These are phyloP conservation scores for Suhomyces coccinellae DNA, from an alignment of 1,139 yeast genomes.

Conservation along the genomic window DNA sequence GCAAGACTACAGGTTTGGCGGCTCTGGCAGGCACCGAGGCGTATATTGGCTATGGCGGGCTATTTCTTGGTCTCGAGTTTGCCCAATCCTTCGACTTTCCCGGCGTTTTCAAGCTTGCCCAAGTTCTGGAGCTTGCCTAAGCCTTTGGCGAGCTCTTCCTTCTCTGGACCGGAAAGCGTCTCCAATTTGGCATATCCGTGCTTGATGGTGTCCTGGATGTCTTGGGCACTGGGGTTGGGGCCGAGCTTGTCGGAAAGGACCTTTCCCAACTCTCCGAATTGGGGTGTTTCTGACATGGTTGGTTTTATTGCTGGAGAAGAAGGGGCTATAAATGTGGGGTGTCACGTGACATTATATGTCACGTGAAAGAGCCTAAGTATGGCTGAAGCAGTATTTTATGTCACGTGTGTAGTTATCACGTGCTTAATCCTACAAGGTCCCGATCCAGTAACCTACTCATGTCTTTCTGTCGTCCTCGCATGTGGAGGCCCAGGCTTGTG, in stretches of 20 bases:
- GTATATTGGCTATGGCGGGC: not conserved
- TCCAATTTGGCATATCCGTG: constrained; percentile 16
- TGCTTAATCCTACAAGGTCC: not conserved
- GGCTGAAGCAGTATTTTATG: no score
- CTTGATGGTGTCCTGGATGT: constrained; percentile 12
- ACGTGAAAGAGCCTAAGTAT: not conserved
- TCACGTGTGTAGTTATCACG: not conserved
- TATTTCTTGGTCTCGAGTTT: constrained; percentile 13
- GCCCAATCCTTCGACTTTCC: constrained; percentile 6
- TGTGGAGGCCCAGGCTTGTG: constrained; percentile 20
- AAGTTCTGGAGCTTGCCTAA: constrained; percentile 14
- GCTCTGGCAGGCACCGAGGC: not conserved
- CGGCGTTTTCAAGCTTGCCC: constrained; percentile 11
- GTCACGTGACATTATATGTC: not conserved
- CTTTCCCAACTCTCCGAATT: constrained; percentile 30
- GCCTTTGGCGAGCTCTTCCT: constrained; percentile 13
- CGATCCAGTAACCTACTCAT: not conserved
- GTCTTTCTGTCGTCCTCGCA: not conserved
- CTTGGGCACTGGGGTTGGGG: constrained; percentile 11
- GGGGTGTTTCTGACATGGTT: constrained; percentile 11
- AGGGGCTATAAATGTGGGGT: not conserved
- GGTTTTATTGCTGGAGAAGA: not conserved
- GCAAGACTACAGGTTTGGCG: no score
- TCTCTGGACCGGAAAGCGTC: constrained; percentile 10
- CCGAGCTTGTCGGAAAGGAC: constrained; percentile 16